Base-by-base conservation (phyloP, 1,139 yeast species). In the Pichia sp. region DNA sequence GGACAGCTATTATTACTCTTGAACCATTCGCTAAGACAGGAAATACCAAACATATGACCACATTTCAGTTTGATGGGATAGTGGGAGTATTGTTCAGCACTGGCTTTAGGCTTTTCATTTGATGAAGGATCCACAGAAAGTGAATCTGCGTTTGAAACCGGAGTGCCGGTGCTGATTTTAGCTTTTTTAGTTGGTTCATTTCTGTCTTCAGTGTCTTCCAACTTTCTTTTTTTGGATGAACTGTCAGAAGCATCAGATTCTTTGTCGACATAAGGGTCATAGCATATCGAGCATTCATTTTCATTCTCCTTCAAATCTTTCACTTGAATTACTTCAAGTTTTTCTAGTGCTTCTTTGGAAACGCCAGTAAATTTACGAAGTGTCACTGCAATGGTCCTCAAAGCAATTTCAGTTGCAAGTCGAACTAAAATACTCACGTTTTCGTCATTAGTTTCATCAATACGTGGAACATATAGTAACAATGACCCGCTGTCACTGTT, bases 31-130 rank as follows among this genome's bases (percentile, higher is more conserved):
- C 54, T 55, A 4, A 62, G 50, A 48, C 66, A 62, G 2, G 64
- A 56, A 37, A 59, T 56, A 16, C 66, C 66, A 49, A 62, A 62
- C 4, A 56, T 43, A 43, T 62, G 66, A 8, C 79, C 79, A 63
- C 97, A 90, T 0, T 95, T 94, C 74, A 90, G 70, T 50, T 73
- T 68, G 2, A 84, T 67, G 0, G 96, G 82, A 7, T 71, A 61
- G 61, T 88, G 96, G 7, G 64, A 60, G 26, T 34, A 11, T 55
- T 36, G 26, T 29, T 39, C 9, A 11, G 33, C 33, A 31, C 11
- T 31, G 33, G 33, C 33, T 31, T 31, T 8, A 8, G 8, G 10
- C 11, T 31, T 31, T 8, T 31, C 33, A 31, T 31, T 11, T 16
- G 23, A 16, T 16, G 23, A 16, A 16, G 23, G 23, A 16, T 16